Base-by-base conservation (phyloP, 139 green algal genomes). In the Auxenochlorella pyrenoidosa region DNA sequence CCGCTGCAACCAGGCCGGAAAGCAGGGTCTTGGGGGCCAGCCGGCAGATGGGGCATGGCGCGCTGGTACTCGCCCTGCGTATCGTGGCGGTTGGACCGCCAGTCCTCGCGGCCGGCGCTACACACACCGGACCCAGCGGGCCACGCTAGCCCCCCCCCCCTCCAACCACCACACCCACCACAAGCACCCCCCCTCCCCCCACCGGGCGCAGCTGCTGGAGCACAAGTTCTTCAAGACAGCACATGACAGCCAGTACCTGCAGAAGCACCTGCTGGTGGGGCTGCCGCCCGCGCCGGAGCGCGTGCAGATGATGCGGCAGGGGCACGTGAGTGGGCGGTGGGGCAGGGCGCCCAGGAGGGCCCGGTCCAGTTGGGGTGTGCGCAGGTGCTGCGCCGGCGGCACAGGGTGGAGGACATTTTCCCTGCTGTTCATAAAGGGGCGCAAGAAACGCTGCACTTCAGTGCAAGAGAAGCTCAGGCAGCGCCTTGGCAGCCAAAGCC, bases 191-290 rank as follows among this genome's bases (percentile, higher is more conserved):
- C 18, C 12, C 41, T 18, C 24, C 24, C 26, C 43, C 26, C 5
- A 32, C 5, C 5, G 2, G 1, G 21, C 26, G 58, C 95, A 99
- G 86, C 94, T 99, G 82, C 92, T 99, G 76, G 96, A 99, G 84
- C 95, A 99, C 92, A 97, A 96, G 90, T 99, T 99, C 89, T 99
- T 99, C 93, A 99, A 99, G 91, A 93, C 90, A 10, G 93, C 94
- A 3, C 93, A 95, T 43, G 96, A 97, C 73, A 72, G 89, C 19
- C 90, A 95, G 76, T 98, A 95, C 93, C 81, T 99, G 75, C 84
- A 92, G 30, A 93, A 94, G 65, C 88, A 96, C 85, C 89, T 99
- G 81, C 92, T 99, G 80, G 84, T 91, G 24, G 91, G 86, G 34
- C 90, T 99, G 90, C 96, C 97, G 0, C 80, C 94, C 0, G 92